Percentiles rank a stretch among this genome's conserved stretches.
These are phyloP conservation scores for Chalciporus piperatoides DNA, from an alignment of 1,284 basidiomycete species.

Conservation along the genomic window DNA sequence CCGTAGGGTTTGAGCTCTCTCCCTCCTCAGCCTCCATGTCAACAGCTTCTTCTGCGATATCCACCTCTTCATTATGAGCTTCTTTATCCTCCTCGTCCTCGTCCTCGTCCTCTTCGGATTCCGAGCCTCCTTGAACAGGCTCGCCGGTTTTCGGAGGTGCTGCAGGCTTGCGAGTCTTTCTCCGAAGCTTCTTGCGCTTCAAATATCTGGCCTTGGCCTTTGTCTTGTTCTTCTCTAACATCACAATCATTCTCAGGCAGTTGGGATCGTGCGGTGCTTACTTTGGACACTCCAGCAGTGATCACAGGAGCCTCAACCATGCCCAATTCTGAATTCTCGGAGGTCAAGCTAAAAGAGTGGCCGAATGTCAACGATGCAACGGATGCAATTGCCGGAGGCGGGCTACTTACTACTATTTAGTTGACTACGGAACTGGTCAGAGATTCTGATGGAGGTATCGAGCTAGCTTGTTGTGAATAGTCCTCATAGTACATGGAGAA, in stretches of 20 bases:
- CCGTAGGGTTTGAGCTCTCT: neutral
- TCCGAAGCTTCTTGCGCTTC: conserved; percentile 29
- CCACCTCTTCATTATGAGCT: neutral
- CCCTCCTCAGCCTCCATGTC: neutral
- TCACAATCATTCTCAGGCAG: too few relatives aligned
- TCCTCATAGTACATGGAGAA: too few relatives aligned
- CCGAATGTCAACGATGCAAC: neutral
- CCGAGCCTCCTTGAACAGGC: neutral
- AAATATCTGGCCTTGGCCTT: conserved; percentile 31
- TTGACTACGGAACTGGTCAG: neutral
- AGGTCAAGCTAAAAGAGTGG: neutral
- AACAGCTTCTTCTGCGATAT: neutral
- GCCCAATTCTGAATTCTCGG: neutral
- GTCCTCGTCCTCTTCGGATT: conserved; percentile 15
- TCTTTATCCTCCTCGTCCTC: neutral
- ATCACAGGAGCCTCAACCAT: conserved; percentile 16
- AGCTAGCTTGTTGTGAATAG: neutral
- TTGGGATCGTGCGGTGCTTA: conserved; percentile 12
- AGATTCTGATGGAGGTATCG: too few relatives aligned
- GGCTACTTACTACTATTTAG: too few relatives aligned
- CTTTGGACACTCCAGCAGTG: conserved; percentile 16
- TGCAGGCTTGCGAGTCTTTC: conserved; percentile 25
- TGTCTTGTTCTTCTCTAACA: conserved; percentile 17
- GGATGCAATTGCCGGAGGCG: neutral
- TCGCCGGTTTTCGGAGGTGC: conserved; percentile 14